Evolutionary conservation across 2,329 filamentous ascomycete species (phyloP).

Genomic region (Hortaea werneckii): DNA sequence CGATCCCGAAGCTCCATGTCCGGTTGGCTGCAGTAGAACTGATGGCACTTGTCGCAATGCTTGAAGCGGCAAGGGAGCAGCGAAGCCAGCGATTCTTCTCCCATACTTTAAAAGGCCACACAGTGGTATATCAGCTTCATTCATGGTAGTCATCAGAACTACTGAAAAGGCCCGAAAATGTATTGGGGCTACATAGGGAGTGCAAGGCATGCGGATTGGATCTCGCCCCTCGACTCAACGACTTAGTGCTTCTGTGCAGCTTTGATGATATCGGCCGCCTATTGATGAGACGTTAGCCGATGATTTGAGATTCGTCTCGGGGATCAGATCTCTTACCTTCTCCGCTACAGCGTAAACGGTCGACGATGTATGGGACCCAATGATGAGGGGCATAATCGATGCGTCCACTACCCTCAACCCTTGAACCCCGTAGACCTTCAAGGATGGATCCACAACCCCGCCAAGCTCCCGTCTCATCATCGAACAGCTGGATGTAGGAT

Average conservation of each 20-base stretch:
- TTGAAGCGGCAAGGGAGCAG: too few species aligned
- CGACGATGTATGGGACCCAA: slow-evolving; percentile 16
- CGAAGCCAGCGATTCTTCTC: too few species aligned
- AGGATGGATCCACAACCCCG: slow-evolving; percentile 26
- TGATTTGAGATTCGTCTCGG: too few species aligned
- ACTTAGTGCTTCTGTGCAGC: not conserved
- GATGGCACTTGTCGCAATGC: too few species aligned
- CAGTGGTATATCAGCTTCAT: too few species aligned
- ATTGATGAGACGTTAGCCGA: too few species aligned
- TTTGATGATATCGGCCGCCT: slow-evolving; percentile 26
- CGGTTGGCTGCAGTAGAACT: not conserved
- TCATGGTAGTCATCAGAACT: too few species aligned
- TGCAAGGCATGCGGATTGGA: too few species aligned
- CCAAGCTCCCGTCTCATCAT: slow-evolving; percentile 23
- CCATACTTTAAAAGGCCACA: too few species aligned
- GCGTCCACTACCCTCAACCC: slow-evolving; percentile 29
- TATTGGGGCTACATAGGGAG: too few species aligned
- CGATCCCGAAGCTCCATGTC: not conserved
- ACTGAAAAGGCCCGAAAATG: too few species aligned
- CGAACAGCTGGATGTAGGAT: slow-evolving; percentile 23
- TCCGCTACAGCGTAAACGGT: slow-evolving; percentile 24
- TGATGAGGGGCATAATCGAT: slow-evolving; percentile 17
- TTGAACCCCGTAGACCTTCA: slow-evolving; percentile 28
- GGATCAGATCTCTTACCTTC: slow-evolving; percentile 8
- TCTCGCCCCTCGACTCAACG: not conserved